Base-by-base conservation (phyloP, 208 protist species). In the Wallacemonas sp. region DNA sequence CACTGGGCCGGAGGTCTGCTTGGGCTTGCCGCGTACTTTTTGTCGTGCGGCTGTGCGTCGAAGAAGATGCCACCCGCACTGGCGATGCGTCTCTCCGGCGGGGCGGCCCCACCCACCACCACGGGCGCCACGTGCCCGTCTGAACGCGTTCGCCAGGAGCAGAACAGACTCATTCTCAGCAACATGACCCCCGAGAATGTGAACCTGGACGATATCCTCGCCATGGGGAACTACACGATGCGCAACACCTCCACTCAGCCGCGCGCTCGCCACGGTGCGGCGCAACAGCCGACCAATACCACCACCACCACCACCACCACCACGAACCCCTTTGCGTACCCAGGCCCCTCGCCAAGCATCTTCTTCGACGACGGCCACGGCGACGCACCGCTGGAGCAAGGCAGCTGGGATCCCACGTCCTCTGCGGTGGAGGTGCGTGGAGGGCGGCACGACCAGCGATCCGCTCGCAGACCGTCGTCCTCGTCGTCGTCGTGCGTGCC, bases 1-100 rank as follows among this genome's bases (percentile, higher is more conserved):
- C n/a, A 26, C 3, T 90, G 73, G 72, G 14, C 38, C 27, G 62
- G 81, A 63, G 54, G 68, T 17, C 55, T 90, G 12, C 81, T 43
- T 46, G 48, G 12, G 52, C 65, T 11, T 12, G 65, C 29, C 24
- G 66, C 65, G 21, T 65, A 48, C 60, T 65, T 39, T 54, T 34
- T 29, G 41, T 24, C 14, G 36, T 58, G 65, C 29, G 12, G 38
- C 27, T 61, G 44, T 36, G 6, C 1, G 19, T 4, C 6, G 12
- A 9, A 23, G 27, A 9, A 49, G 21, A 33, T 36, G 30, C 33
- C 12, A 17, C 16, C 34, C 17, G 52, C 2, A 21, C 32, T 30
- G 30, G 47, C 60, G 1, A 49, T 62, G 6, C 26, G 27, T 26
- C 23, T 12, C 4, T n/a, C 43, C 63, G 58, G 1, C 3, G 29